Evolutionary conservation across 129 eudicot species (phyloP).

Genomic region (carrot (Daucus carota)): DH1_v3.0 NC_030384.2:23852501-23853000

Average conservation of each 20-base stretch:
- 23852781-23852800: not conserved
- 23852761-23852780: not conserved
- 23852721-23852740: not conserved
- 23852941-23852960: not conserved
- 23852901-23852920: not conserved
- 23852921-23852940: not conserved
- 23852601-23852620: not conserved
- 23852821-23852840: not conserved
- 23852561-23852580: conserved; percentile 4
- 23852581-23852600: not conserved
- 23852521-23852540: conserved; percentile 97
- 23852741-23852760: not conserved
- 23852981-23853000: not conserved
- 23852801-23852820: not conserved
- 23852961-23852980: not conserved
- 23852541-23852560: conserved; percentile 95
- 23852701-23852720: not conserved
- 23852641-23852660: not conserved
- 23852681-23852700: not conserved
- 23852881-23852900: not conserved
- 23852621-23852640: not conserved
- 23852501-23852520: conserved; percentile 93
- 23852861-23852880: not conserved
- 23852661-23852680: not conserved
- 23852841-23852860: not conserved